Base-by-base conservation (phyloP, 352 stramenopile genomes). In the Globisporangium viniferum region DNA sequence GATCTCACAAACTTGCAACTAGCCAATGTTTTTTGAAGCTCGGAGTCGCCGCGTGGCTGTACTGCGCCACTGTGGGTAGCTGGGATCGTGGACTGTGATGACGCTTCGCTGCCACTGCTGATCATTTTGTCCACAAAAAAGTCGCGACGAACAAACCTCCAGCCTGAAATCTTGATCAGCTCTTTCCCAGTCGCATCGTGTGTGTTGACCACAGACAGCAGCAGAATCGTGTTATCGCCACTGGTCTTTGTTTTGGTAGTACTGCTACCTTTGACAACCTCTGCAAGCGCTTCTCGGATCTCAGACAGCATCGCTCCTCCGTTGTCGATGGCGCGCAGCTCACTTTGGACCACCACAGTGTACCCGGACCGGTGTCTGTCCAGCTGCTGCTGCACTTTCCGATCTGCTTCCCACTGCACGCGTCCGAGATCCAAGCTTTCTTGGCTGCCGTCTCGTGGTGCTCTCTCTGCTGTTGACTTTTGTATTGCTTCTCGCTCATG, bases 331-430 rank as follows among this genome's bases (percentile, higher is more conserved):
- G 15, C 31, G 2, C 10, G 2, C 27, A 62, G 18, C 63, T 62
- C 63, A 3, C 10, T 46, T 22, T 56, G 36, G 2, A 62, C 1
- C 9, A 31, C 27, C 6, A 41, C 18, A 10, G 53, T 33, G 36
- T 62, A 68, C 20, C 63, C 63, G 0, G 63, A 56, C 0, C 63
- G 63, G 20, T 68, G 36, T 22, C 36, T 61, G 24, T 68, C 63
- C 12, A 68, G 39, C 20, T 44, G 36, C 54, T 29, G 29, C 27
- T 68, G 63, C 18, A 68, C 53, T 35, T 29, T 51, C 20, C 33
- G 35, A n/a, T 62, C 53, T 10, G 63, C 63, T 2, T 55, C 53
- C 53, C 53, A 68, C 5, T 68, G 63, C 27, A 62, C 15, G 12
- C 35, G 18, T 20, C 2, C 12, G 18, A 68, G 53, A 39, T 27